Percentiles rank a stretch among this genome's conserved stretches.
These are phyloP conservation scores for Pluteus cervinus DNA, from an alignment of 768 basidiomycete species.

Conservation along the genomic window DNA sequence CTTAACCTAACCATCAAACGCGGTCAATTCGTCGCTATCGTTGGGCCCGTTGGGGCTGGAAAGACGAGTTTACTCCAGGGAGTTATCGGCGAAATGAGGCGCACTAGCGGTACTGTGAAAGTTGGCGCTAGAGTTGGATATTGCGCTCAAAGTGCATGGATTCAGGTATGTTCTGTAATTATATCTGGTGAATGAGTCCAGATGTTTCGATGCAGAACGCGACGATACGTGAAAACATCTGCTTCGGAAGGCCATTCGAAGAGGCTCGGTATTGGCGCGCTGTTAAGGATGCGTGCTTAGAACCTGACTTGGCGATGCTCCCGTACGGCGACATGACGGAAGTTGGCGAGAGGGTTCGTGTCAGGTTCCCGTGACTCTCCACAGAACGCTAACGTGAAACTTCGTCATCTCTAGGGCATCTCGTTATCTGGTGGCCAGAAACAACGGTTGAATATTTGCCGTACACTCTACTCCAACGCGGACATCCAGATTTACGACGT, in stretches of 20 bases:
- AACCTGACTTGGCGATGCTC: slow-evolving; percentile 74
- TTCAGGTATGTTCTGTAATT: slow-evolving; percentile 44
- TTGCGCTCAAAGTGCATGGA: slow-evolving; percentile 88
- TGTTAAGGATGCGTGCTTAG: slow-evolving; percentile 70
- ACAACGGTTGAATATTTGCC: slow-evolving; percentile 80
- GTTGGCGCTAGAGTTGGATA: slow-evolving; percentile 79
- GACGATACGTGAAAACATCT: slow-evolving; percentile 84
- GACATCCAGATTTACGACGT: slow-evolving; percentile 86
- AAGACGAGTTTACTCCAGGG: slow-evolving; percentile 70
- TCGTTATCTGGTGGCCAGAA: slow-evolving; percentile 79
- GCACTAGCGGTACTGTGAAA: slow-evolving; percentile 53
- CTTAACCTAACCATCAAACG: slow-evolving; percentile 65
- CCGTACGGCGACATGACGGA: slow-evolving; percentile 76
- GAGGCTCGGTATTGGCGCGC: slow-evolving; percentile 80
- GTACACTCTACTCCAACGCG: slow-evolving; percentile 80
- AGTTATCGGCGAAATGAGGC: slow-evolving; percentile 79
- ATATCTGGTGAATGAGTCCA: slow-evolving; percentile 4
- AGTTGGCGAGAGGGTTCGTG: slow-evolving; percentile 62
- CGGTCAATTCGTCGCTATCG: slow-evolving; percentile 79
- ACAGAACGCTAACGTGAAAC: background rate
- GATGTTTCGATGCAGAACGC: slow-evolving; percentile 44
- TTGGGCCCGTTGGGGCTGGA: slow-evolving; percentile 74
- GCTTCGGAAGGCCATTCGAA: slow-evolving; percentile 81
- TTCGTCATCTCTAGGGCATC: slow-evolving; percentile 53
- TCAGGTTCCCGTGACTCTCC: background rate